phyloP scores from a whole-genome alignment of 257 asterid species.

The Scutellaria minor region DNA sequence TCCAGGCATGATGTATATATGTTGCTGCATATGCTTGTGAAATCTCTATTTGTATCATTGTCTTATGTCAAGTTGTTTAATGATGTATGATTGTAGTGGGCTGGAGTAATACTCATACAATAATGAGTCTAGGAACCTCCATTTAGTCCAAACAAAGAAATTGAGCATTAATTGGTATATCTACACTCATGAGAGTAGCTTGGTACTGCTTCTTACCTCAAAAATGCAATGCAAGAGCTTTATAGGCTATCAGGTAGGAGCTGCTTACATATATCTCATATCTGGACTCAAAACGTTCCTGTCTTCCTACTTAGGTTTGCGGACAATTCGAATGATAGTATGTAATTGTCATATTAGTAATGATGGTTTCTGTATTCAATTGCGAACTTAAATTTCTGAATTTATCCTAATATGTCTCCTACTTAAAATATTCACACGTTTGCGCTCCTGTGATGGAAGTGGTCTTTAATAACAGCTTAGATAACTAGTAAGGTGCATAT shows the following conservation, averaged over 20 bases:
- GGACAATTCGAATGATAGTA: conserved; percentile 22
- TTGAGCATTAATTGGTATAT: too few relatives aligned
- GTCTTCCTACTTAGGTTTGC: conserved; percentile 11
- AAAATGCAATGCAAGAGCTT: conserved; percentile 91
- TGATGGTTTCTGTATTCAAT: neutral
- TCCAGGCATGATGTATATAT: conserved; percentile 16
- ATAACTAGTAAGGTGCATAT: conserved; percentile 19
- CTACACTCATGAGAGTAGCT: too few relatives aligned
- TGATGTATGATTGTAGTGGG: conserved; percentile 63
- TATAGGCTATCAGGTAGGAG: conserved; percentile 90
- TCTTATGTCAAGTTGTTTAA: conserved; percentile 36
- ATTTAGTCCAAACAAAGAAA: conserved; percentile 78
- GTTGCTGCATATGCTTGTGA: conserved; percentile 29
- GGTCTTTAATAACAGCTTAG: conserved; percentile 20
- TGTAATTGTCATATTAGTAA: conserved; percentile 14
- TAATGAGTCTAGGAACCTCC: conserved; percentile 63
- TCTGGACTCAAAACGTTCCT: conserved; percentile 5
- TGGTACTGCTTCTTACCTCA: conserved; percentile 93
- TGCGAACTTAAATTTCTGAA: conserved; percentile 16
- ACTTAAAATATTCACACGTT: neutral
- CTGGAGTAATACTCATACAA: conserved; percentile 71
- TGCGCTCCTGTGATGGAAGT: conserved; percentile 3
- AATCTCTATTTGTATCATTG: conserved; percentile 8
- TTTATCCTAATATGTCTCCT: neutral
- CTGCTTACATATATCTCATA: conserved; percentile 28